Evolutionary conservation across 2,329 filamentous ascomycete species (phyloP).

Genomic region (Dactylonectria macrodidyma): DNA sequence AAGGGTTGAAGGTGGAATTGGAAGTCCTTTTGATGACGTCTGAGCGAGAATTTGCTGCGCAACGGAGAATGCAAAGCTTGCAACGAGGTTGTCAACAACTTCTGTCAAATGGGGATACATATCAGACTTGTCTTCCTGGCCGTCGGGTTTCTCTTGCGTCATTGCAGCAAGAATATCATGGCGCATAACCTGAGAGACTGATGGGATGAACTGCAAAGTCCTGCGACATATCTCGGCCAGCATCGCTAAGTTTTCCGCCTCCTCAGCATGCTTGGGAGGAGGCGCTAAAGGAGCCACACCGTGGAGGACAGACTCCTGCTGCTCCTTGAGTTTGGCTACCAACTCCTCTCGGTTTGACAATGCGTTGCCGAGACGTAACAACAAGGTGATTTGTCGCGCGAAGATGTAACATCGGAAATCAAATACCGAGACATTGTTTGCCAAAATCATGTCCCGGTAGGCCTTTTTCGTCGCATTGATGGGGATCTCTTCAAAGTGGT

Average conservation of each 20-base stretch:
- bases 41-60: constrained; percentile 84
- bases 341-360: constrained; percentile 75
- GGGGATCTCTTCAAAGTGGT: constrained; percentile 70
- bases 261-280: constrained; percentile 67
- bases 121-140: constrained; percentile 51
- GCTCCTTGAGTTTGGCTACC: constrained; percentile 72
- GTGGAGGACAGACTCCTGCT: constrained; percentile 71
- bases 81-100: constrained; percentile 80
- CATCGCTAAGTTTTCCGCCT: constrained; percentile 81
- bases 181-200: constrained; percentile 84
- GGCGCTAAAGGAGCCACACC: constrained; percentile 69
- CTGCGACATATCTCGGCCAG: constrained; percentile 90
- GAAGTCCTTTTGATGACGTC: constrained; percentile 78
- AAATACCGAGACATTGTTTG: constrained; percentile 95
- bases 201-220: constrained; percentile 86
- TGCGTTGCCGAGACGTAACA: constrained; percentile 86
- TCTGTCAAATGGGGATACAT: constrained; percentile 60
- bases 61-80: constrained; percentile 84
- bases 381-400: constrained; percentile 85
- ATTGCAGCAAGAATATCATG: constrained; percentile 81
- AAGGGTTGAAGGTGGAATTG: constrained; percentile 74
- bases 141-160: constrained; percentile 55
- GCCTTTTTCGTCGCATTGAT: constrained; percentile 79
- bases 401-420: constrained; percentile 97
- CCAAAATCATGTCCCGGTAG: constrained; percentile 92